Base-by-base conservation (phyloP, 768 basidiomycete species). In the Leccinellum albellum region DNA sequence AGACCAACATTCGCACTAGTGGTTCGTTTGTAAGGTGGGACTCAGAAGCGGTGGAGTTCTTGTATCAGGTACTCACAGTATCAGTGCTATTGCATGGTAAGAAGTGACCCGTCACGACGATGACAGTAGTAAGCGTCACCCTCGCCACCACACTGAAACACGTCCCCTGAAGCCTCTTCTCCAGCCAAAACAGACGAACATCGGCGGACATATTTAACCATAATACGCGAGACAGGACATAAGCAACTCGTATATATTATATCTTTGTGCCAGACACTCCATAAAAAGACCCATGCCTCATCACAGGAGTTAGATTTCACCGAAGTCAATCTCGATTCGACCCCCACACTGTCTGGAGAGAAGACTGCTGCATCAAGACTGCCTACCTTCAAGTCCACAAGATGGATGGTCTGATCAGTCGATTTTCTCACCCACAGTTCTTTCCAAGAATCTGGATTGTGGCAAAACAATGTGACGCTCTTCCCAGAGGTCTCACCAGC, bases 271-370 rank as follows among this genome's bases (percentile, higher is more conserved):
- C n/a, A n/a, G n/a, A 60, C 60, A 47, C 61, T 66, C 62, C 66
- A 68, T 20, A 64, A 54, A 40, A 69, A 32, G 23, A 50, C 13
- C 58, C 53, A 61, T 7, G 44, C 31, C 3, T 15, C 20, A 24
- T 56, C 47, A 29, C 35, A 54, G 0, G 48, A 44, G 14, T 24
- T 55, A 13, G 37, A 37, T 10, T 40, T 54, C 33, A 60, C 33
- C 20, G 57, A 48, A 17, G 13, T 55, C 40, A 79, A 57, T 17
- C 31, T 33, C 3, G 67, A 61, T 3, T 67, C 61, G 2, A 75
- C 69, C 35, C 70, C 64, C 31, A 79, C 74, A 2, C 55, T 66
- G 6, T 73, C 71, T n/a, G 61, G 64, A 40, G 58, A 57, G 52
- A 77, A 78, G 13, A 69, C 55, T 42, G 53, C 45, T 1, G 20